These are phyloP conservation scores for Malus sylvestris DNA, from an alignment of 306 rosid species.

Conservation along the genomic window DNA sequence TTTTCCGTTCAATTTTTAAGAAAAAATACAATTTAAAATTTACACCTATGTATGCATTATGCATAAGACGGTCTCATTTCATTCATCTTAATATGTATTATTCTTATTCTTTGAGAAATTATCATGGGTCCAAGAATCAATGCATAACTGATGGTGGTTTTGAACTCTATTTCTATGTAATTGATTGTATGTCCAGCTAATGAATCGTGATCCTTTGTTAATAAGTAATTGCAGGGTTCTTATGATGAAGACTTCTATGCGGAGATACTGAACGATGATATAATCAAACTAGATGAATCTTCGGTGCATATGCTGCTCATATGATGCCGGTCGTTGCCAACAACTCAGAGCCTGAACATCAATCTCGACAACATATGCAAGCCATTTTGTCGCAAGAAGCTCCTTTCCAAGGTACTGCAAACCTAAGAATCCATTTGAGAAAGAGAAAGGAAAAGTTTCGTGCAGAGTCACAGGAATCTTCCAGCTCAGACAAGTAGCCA, in stretches of 20 bases:
- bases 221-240: slow-evolving; percentile 28
- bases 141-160: background rate
- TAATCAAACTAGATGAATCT: slow-evolving; percentile 59
- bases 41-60: too few species aligned
- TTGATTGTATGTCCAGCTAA: background rate
- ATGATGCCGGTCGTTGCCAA: background rate
- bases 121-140: background rate
- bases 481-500: slow-evolving; percentile 23
- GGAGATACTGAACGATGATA: slow-evolving; percentile 77
- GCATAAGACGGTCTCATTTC: too few species aligned
- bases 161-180: background rate
- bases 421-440: slow-evolving; percentile 42
- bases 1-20: too few species aligned
- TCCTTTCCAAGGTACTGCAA: slow-evolving; percentile 59
- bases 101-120: background rate
- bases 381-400: background rate
- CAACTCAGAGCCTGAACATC: slow-evolving; percentile 18
- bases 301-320: slow-evolving; percentile 11
- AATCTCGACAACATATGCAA: slow-evolving; percentile 18
- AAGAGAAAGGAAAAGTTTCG: background rate
- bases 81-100: background rate
- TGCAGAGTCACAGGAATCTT: background rate
- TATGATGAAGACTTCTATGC: slow-evolving; percentile 73
- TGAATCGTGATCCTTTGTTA: background rate
- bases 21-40: too few species aligned